These are phyloP conservation scores for Debaryomyces fabryi DNA, from an alignment of 1,139 yeast species.

Conservation along the genomic window DNA sequence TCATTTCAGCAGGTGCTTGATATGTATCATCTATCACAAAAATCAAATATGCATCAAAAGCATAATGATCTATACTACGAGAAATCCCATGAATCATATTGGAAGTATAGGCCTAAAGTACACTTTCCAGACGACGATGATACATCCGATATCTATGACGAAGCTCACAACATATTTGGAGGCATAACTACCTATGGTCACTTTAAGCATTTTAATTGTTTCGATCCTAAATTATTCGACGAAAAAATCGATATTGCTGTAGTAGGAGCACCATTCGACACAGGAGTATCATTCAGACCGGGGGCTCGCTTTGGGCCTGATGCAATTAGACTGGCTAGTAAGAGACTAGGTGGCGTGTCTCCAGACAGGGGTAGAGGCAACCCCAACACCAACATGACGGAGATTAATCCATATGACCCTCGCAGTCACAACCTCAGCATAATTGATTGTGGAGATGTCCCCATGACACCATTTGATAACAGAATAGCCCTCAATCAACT, in stretches of 20 bases:
- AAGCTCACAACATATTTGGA: conserved; percentile 30
- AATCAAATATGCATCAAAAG: conserved; percentile 6
- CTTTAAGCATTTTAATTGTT: conserved; percentile 42
- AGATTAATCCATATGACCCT: conserved; percentile 28
- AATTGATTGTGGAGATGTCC: conserved; percentile 60
- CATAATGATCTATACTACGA: conserved; percentile 8
- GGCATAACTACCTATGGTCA: conserved; percentile 53
- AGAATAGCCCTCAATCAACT: conserved; percentile 55
- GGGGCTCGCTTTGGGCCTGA: conserved; percentile 58
- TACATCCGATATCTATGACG: conserved; percentile 32
- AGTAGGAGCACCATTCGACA: conserved; percentile 56
- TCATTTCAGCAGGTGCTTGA: conserved; percentile 3
- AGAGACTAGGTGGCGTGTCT: conserved; percentile 33
- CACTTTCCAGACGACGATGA: conserved; percentile 41
- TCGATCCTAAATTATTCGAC: conserved; percentile 22
- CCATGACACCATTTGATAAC: conserved; percentile 59
- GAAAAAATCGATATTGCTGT: conserved; percentile 45
- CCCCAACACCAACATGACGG: conserved; percentile 25
- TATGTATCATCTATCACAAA: conserved; percentile 2
- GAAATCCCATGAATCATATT: conserved; percentile 20
- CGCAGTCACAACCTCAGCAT: conserved; percentile 35
- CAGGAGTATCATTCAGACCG: conserved; percentile 51
- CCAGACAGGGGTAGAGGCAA: conserved; percentile 28
- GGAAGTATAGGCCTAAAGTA: conserved; percentile 26
- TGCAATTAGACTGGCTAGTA: conserved; percentile 42